Evolutionary conservation across 1,284 basidiomycete genomes (phyloP), one percentile per base, ranked within the genome.

Genomic region (Leccinum fuscescens): DNA sequence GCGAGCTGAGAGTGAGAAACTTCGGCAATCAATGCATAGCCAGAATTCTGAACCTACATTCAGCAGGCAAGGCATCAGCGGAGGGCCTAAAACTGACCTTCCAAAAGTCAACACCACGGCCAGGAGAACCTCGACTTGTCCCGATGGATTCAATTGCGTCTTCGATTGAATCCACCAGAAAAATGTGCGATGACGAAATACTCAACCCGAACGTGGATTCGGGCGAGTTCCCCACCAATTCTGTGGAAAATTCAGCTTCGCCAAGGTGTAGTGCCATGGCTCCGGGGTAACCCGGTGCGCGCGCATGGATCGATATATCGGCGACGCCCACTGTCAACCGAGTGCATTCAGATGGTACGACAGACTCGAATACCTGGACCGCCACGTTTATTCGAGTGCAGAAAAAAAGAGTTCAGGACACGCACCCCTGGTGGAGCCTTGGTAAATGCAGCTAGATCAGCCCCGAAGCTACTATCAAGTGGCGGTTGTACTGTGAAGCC

Each of bases 291-390:
- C 71, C 81, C 3, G 84, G 82, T 1, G 88, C 83, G n/a, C 84
- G 77, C 2, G 84, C 64, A 54, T 86, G 85, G 22, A 91, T 67
- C 0, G 92, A 91, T 6, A 85, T 83, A 65, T 94, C 88, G n/a
- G 78, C 65, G n/a, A 94, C 66, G 57, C 81, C 82, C 17, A 95
- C 62, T 6, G 79, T 77, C 29, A 98, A 77, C 5, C 81, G 79
- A 1, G 94, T 97, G 33, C 92, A 79, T 72, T 98, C 96, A 62
- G 86, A 95, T 0, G 96, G 96, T 20, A 94, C 86, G 12, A 98
- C 94, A 51, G 94, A 85, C 72, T 97, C 95, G 71, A 99, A 98
- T 0, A 92, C 90, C 86, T 94, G 49, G 31, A 55, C 35, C 31
- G 35, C 57, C 42, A 20, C 44, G 44, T 55, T 55, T 15, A 51